Evolutionary conservation across 768 basidiomycete species (phyloP).

Genomic region (Boletus coccyginus): DNA sequence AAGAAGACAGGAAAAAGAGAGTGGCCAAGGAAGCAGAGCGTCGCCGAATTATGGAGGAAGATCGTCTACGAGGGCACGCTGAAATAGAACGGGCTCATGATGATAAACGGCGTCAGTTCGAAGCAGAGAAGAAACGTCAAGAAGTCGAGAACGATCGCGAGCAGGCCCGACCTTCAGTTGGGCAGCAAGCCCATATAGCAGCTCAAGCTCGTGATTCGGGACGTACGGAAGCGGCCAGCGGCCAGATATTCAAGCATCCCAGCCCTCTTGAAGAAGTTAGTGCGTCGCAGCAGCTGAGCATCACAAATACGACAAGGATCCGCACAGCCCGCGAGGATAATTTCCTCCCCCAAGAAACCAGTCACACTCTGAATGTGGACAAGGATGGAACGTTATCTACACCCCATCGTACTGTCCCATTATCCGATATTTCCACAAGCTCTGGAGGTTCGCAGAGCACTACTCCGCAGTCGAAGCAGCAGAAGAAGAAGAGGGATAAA

Average conservation of each 20-base stretch:
- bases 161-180: constrained; percentile 8
- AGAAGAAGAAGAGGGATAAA: constrained; percentile 1
- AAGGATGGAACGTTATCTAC: background rate
- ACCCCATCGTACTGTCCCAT: background rate
- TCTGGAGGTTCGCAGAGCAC: background rate
- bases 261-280: background rate
- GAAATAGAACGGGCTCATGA: constrained; percentile 11
- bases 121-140: constrained; percentile 10
- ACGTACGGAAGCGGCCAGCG: background rate
- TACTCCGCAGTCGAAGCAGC: background rate
- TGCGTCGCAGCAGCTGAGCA: constrained; percentile 27
- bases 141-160: background rate
- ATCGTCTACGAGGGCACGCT: constrained; percentile 1
- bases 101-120: constrained; percentile 2
- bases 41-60: constrained; percentile 16
- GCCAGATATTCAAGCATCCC: constrained; percentile 1
- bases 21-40: constrained; percentile 16
- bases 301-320: constrained; percentile 27
- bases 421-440: background rate
- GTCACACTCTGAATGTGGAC: background rate
- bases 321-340: constrained; percentile 17
- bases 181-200: constrained; percentile 10
- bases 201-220: constrained; percentile 1
- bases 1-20: constrained; percentile 23
- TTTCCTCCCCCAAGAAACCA: background rate